phyloP scores from a whole-genome alignment of 2,329 filamentous ascomycete species.

The Harringtonia lauricola region DNA sequence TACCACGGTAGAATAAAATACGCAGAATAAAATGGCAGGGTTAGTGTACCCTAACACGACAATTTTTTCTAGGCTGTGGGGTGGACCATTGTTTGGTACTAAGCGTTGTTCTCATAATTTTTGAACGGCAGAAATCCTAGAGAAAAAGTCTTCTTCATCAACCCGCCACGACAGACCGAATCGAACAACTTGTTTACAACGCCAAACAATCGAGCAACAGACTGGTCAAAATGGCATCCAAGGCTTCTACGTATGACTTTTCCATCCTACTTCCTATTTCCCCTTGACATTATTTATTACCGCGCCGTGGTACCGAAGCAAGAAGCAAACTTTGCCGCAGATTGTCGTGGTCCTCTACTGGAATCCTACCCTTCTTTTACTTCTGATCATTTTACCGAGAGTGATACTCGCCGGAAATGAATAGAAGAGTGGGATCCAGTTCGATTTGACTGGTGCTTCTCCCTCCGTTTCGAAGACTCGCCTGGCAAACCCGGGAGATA shows the following conservation, averaged over 20 bases:
- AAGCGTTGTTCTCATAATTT: background rate
- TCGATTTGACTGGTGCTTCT: constrained; percentile 62
- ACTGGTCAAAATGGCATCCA: constrained; percentile 11
- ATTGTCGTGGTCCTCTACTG: constrained; percentile 84
- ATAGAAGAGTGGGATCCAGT: constrained; percentile 44
- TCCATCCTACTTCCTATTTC: background rate
- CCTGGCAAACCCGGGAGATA: constrained; percentile 19
- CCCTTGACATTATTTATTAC: too few species aligned
- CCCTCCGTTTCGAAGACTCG: constrained; percentile 40
- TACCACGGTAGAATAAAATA: constrained; percentile 4
- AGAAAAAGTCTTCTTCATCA: background rate
- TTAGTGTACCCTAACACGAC: constrained; percentile 9
- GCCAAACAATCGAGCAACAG: background rate
- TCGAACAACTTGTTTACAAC: background rate
- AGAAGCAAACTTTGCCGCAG: constrained; percentile 31
- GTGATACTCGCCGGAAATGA: background rate
- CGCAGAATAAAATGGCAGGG: constrained; percentile 5
- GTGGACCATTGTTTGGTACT: too few species aligned
- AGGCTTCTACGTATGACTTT: constrained; percentile 12
- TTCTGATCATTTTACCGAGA: background rate
- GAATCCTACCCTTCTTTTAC: constrained; percentile 25
- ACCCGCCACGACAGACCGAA: constrained; percentile 1
- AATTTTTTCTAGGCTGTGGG: too few species aligned
- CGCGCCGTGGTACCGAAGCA: too few species aligned
- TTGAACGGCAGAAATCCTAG: too few species aligned